Percentiles rank a stretch among this genome's conserved stretches.
phyloP scores from a whole-genome alignment of 257 asterid genomes.

The Solanum clarkiae region DNA sequence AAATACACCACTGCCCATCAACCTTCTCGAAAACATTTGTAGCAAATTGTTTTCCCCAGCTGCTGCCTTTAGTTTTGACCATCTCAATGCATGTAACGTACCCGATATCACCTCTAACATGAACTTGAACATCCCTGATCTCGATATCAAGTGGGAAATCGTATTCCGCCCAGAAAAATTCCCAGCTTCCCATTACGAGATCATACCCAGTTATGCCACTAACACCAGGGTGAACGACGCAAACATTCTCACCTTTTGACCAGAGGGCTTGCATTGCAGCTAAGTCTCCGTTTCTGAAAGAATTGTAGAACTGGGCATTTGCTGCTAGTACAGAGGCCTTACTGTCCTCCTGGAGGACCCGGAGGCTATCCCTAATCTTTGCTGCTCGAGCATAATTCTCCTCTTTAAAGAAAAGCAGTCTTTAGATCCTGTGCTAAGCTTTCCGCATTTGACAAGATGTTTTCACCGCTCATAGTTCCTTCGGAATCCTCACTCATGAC shows the following conservation, averaged over 20 bases:
- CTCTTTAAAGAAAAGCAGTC: slow-evolving; percentile 58
- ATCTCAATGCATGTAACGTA: slow-evolving; percentile 80
- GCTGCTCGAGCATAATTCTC: slow-evolving; percentile 90
- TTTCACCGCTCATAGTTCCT: slow-evolving; percentile 68
- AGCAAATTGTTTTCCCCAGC: slow-evolving; percentile 94
- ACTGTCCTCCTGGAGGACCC: slow-evolving; percentile 79
- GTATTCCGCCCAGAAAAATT: slow-evolving; percentile 93
- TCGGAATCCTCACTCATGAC: slow-evolving; percentile 73
- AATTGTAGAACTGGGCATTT: slow-evolving; percentile 61
- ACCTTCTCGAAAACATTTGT: slow-evolving; percentile 81
- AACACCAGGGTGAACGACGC: slow-evolving; percentile 97
- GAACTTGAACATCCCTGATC: slow-evolving; percentile 70
- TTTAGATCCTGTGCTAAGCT: slow-evolving; percentile 61
- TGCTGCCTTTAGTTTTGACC: slow-evolving; percentile 78
- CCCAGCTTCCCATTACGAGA: slow-evolving; percentile 99
- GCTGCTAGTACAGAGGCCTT: slow-evolving; percentile 81
- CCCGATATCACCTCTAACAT: slow-evolving; percentile 66
- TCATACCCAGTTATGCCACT: slow-evolving; percentile 91
- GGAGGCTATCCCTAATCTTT: slow-evolving; percentile 76
- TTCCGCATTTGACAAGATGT: slow-evolving; percentile 64
- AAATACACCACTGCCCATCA: slow-evolving; percentile 78
- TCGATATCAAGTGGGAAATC: slow-evolving; percentile 84
- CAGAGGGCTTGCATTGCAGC: slow-evolving; percentile 85
- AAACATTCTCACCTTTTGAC: slow-evolving; percentile 72
- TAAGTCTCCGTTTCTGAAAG: slow-evolving; percentile 70